phyloP scores from a whole-genome alignment of 2,329 filamentous ascomycete genomes.

The Xylaria sp. region DNA sequence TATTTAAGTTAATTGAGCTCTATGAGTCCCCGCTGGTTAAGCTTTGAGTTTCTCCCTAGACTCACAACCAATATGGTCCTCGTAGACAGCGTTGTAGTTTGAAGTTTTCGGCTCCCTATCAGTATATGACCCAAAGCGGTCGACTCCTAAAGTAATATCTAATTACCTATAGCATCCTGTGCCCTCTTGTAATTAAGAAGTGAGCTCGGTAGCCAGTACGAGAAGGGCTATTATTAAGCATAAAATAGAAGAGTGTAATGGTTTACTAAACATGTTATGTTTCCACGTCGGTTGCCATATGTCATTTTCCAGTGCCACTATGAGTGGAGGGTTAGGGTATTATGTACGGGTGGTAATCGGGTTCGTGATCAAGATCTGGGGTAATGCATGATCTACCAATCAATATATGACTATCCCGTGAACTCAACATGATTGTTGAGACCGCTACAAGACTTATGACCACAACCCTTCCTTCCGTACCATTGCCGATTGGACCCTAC shows the following conservation, averaged over 20 bases:
- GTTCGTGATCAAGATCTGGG: slow-evolving; percentile 1
- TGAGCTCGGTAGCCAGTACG: not conserved
- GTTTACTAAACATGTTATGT: not conserved
- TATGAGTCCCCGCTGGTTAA: not conserved
- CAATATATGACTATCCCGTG: slow-evolving; percentile 1
- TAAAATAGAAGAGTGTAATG: not conserved
- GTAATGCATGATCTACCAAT: slow-evolving; percentile 16
- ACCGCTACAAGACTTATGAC: slow-evolving; percentile 12
- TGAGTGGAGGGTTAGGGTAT: not conserved
- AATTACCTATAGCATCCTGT: not conserved
- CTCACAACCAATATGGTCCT: not conserved
- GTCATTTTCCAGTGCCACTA: not conserved
- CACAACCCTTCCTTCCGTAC: slow-evolving; percentile 2
- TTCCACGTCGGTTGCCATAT: slow-evolving; percentile 1
- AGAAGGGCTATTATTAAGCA: not conserved
- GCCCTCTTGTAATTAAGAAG: not conserved
- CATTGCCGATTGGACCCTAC: slow-evolving; percentile 15
- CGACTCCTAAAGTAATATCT: not conserved
- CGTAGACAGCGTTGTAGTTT: not conserved
- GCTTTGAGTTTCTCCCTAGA: not conserved
- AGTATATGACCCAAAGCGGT: not conserved
- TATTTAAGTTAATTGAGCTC: not conserved
- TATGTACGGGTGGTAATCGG: not conserved
- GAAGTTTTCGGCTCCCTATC: not conserved
- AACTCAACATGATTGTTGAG: slow-evolving; percentile 4